Base-by-base conservation (phyloP, 1,139 yeast species). In the Magnusiomyces tetraspermus region DNA sequence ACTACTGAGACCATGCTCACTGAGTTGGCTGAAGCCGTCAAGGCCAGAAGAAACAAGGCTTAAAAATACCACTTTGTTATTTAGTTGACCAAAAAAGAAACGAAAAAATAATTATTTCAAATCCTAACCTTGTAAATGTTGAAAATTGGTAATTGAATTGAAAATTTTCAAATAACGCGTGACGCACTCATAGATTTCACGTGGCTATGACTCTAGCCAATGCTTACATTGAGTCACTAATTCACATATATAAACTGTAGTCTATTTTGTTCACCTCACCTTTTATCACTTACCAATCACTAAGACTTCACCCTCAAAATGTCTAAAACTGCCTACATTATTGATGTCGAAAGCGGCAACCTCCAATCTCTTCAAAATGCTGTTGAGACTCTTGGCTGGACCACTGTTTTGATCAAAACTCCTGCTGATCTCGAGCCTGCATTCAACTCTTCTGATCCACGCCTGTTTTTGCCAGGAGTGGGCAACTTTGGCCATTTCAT, bases 401-500 rank as follows among this genome's bases (percentile, higher is more conserved):
- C 84, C 21, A 67, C 69, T 13, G 62, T 61, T 48, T 63, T 71
- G 58, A 61, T 73, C 46, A 60, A 60, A 13, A 61, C 62, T 47
- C 59, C 60, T 19, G 60, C 61, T 23, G 67, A 68, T 44, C 70
- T 71, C 6, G 31, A 5, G 22, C 13, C n/a, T n/a, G 40, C 23
- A 8, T 52, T 58, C 3, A 62, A 59, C 17, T 59, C 61, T 2
- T 61, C 65, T 5, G 65, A 64, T 33, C 63, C 64, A 28, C 57
- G 63, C 41, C 61, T 70, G 49, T 61, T 69, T 43, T 76, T 92
- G 44, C 98, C 98, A 15, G 98, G 98, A 26, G 98, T 92, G 4
- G 98, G 98, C 28, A 90, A 89, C 66, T 92, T 81, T 68, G 98
- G 96, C 42, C 97, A 92, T 67, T 90, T 92, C 66, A 88, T 89